Conservation (phyloP, 192 early-diverging fungal genomes). For the Oehlia diaphana region DNA sequence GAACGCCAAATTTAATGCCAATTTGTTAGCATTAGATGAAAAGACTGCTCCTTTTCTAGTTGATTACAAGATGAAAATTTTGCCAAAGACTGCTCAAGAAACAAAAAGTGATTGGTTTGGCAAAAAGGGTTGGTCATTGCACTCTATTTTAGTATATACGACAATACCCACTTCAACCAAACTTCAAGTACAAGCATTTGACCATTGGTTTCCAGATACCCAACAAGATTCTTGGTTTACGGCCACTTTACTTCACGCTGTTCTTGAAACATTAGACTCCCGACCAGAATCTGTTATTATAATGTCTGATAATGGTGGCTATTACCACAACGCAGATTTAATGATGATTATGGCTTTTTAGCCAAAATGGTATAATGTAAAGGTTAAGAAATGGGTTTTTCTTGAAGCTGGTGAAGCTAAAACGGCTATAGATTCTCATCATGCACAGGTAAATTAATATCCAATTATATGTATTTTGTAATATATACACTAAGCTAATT, state of each 20-base stretch:
- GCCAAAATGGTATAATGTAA: no score
- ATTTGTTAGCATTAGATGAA: not conserved
- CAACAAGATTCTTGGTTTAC: not conserved
- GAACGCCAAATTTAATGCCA: not conserved
- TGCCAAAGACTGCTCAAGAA: not conserved
- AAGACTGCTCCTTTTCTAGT: not conserved
- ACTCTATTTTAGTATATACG: not conserved
- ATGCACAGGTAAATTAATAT: no score
- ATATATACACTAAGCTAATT: no score
- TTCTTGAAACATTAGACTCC: not conserved
- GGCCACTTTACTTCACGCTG: not conserved
- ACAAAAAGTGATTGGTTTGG: not conserved
- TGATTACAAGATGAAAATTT: slow-evolving; percentile 15
- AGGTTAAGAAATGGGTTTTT: no score
- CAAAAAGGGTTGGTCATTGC: not conserved
- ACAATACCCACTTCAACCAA: not conserved
- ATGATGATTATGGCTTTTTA: no score
- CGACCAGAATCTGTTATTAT: no score
- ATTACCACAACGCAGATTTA: no score
- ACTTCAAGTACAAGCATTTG: not conserved
- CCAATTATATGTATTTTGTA: no score
- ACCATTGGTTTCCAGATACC: not conserved
- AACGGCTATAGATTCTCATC: not conserved
- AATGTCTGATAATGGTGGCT: no score
- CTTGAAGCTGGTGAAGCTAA: not conserved